Base-by-base conservation (phyloP, 306 rosid genomes). In the Macrotyloma uniflorum region DNA sequence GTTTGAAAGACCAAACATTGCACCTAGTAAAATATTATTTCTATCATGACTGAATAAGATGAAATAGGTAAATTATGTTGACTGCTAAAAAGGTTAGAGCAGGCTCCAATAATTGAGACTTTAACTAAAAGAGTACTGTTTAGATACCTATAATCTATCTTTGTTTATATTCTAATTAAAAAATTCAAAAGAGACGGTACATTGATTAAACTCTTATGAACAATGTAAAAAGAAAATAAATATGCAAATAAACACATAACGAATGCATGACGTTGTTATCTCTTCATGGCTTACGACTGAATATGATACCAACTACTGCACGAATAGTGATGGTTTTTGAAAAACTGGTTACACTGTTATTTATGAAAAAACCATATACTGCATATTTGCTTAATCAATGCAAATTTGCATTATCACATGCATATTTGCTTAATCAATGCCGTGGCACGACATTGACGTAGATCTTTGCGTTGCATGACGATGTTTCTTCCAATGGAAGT, bases 101-200 rank as follows among this genome's bases (percentile, higher is more conserved):
- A 35, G 16, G 16, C 72, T 47, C 64, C 50, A 75, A 63, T 75
- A 75, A 63, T 76, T 64, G 53, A 47, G 11, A 42, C 22, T 49
- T 75, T 33, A 61, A 32, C 62, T 30, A 46, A 19, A 76, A 49
- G 49, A 20, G 4, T 49, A 36, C 53, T 20, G 16, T 75, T 62
- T 32, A 62, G 8, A 40, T 15, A 40, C 18, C 19, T 30, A 8
- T 16, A 14, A 74, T 16, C 68, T 14, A 72, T 22, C 42, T 47
- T 3, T 7, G 26, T 45, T 22, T 40, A 73, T 36, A 73, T 55
- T 38, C 6, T 36, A 49, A 16, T 16, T 4, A 15, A 24, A 24
- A 23, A 28, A 26, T 26, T 12, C 1, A 15, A 49, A 38, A 36
- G 16, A 58, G n/a, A 24, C 13, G 38, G 28, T 40, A 40, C 54